Base-by-base conservation (phyloP, 2,329 filamentous ascomycete species). In the Hypoxylon sp. region DNA sequence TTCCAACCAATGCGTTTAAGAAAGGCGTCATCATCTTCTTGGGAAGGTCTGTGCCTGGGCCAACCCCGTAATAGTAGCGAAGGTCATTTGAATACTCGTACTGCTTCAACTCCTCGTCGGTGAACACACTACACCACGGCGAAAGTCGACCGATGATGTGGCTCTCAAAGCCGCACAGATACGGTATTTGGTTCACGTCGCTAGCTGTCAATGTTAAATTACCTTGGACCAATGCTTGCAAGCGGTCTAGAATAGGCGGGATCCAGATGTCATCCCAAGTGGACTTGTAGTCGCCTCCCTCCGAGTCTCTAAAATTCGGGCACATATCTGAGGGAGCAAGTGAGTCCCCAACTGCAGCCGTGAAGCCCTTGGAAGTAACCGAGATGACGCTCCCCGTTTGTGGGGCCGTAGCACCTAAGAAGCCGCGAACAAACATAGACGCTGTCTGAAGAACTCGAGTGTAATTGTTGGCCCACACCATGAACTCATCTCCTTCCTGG, bases 11-110 rank as follows among this genome's bases (percentile, higher is more conserved):
- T 1, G 81, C 78, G 19, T 85, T 81, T 1, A 91, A 78, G 62
- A 87, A 86, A 0, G 88, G 88, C 9, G 87, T 81, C 87, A 91
- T 87, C 79, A 88, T 84, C 61, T 83, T 85, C 34, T 82, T 80
- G 6, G 86, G 81, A 19, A 88, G 79, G 32, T 82, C 78, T 1
- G 83, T 82, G 1, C 86, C 88, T 0, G 87, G 85, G 0, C 89
- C 88, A 1, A 84, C 81, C 9, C 87, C 87, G 71, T 91, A 90
- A 78, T 87, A 91, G 76, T 92, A 92, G 29, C 88, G 84, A 39
- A 92, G 77, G 71, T 91, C 89, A 68, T 91, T 88, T 1, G 83
- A 81, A 74, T 91, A 92, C 71, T 91, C 88, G 69, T 91, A 91
- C 69, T 85, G 78, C 29, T 84, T 79, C 58, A 90, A 81, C 74